These are phyloP conservation scores for Podospora bellae-mahoneyi DNA, from an alignment of 495 filamentous ascomycete genomes.

Conservation along the genomic window DNA sequence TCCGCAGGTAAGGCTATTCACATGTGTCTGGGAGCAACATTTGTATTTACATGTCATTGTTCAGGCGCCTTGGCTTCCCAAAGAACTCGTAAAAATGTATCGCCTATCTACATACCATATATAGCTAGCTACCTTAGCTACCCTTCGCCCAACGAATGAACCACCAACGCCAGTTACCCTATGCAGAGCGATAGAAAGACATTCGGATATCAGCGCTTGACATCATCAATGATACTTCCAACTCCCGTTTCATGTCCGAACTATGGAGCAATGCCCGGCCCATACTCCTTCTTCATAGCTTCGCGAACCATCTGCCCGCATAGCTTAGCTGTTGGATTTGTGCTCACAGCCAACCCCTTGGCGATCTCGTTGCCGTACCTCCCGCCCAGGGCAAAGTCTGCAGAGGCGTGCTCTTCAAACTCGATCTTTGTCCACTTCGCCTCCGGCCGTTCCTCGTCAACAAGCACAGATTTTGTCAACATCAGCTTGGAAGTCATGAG, in stretches of 20 bases:
- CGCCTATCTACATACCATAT: neutral
- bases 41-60: neutral
- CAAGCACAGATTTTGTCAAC: slow-evolving; percentile 18
- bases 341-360: slow-evolving; percentile 69
- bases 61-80: slow-evolving; percentile 30
- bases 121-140: neutral
- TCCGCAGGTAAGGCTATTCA: slow-evolving; percentile 40
- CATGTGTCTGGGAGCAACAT: neutral
- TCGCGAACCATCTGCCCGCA: slow-evolving; percentile 85
- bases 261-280: slow-evolving; percentile 26
- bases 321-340: slow-evolving; percentile 84
- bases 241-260: neutral
- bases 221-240: neutral
- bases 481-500: slow-evolving; percentile 57
- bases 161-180: neutral
- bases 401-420: slow-evolving; percentile 69
- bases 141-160: neutral
- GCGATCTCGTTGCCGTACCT: slow-evolving; percentile 76
- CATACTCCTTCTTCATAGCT: slow-evolving; percentile 75
- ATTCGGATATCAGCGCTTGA: slow-evolving; percentile 1
- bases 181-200: neutral
- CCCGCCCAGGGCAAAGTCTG: slow-evolving; percentile 71
- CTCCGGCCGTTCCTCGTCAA: slow-evolving; percentile 36
- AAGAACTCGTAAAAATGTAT: slow-evolving; percentile 22
- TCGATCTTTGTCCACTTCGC: slow-evolving; percentile 47